phyloP scores from a whole-genome alignment of 305 asterid species.

The Solanum chacoense region DNA sequence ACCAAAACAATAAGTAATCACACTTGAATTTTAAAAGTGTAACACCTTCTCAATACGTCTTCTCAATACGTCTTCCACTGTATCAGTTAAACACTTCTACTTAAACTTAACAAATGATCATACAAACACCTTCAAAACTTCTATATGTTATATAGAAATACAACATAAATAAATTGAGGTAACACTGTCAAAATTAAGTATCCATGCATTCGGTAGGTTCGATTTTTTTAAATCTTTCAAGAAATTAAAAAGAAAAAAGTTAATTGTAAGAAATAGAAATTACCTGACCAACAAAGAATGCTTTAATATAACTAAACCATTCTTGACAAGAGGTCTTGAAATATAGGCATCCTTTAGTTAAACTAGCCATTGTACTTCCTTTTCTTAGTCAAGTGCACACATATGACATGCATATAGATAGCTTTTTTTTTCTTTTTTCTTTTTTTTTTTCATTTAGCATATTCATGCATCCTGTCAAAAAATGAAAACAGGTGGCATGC shows the following conservation, averaged over 20 bases:
- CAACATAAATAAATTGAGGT: neutral
- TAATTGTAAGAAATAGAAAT: neutral
- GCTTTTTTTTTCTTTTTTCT: neutral
- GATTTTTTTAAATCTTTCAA: neutral
- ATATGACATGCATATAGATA: neutral
- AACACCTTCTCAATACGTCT: neutral
- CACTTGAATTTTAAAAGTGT: neutral
- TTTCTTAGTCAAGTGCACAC: neutral
- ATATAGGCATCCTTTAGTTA: slow-evolving; percentile 13
- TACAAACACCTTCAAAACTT: neutral
- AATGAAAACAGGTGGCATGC: neutral
- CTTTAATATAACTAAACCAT: slow-evolving; percentile 24
- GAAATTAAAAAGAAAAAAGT: neutral
- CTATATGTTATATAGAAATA: neutral
- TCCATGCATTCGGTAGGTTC: neutral
- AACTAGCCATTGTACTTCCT: neutral
- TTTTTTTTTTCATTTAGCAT: neutral
- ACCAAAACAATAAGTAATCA: neutral
- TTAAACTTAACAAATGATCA: neutral
- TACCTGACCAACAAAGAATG: slow-evolving; percentile 23
- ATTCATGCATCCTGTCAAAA: neutral
- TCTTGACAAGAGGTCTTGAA: slow-evolving; percentile 20
- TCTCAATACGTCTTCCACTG: neutral
- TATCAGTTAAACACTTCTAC: neutral
- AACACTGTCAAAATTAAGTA: neutral